These are phyloP conservation scores for Saturnispora dispora DNA, from an alignment of 805 yeast genomes.

Conservation along the genomic window DNA sequence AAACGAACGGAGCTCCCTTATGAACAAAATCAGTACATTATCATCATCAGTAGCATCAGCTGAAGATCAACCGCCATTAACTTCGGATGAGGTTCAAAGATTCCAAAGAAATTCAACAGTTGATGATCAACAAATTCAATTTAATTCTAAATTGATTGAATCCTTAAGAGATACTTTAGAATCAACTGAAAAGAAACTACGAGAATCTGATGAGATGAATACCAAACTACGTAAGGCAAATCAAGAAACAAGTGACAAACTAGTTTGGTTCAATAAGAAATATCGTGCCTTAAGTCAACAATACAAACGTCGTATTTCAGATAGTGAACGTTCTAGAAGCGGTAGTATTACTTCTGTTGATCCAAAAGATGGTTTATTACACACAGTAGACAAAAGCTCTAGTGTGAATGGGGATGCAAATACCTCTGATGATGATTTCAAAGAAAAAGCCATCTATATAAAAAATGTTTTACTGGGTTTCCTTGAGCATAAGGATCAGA, in stretches of 20 bases:
- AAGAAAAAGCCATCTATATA: conserved; percentile 61
- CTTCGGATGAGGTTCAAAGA: not conserved
- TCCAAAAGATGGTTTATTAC: not conserved
- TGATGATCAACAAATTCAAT: conserved; percentile 1
- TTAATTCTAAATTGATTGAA: conserved; percentile 19
- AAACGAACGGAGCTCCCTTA: conserved; percentile 7
- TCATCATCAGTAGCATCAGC: not conserved
- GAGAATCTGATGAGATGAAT: conserved; percentile 48
- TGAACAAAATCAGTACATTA: not conserved
- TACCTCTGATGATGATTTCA: conserved; percentile 21
- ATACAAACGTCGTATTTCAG: conserved; percentile 28
- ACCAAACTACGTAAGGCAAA: conserved; percentile 47
- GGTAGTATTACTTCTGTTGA: conserved; percentile 14
- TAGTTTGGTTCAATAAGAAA: conserved; percentile 61
- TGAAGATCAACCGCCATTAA: not conserved
- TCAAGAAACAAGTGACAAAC: conserved; percentile 58
- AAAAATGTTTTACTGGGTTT: conserved; percentile 89
- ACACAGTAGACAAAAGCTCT: not conserved
- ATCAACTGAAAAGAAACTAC: conserved; percentile 39
- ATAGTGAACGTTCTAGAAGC: conserved; percentile 14
- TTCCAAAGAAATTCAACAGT: conserved; percentile 2
- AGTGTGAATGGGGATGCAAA: conserved; percentile 3
- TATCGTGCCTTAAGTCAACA: conserved; percentile 58
- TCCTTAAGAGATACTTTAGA: conserved; percentile 48
- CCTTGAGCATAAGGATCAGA: conserved; percentile 86